Evolutionary conservation across 2,329 filamentous ascomycete genomes (phyloP), one percentile per base, ranked within the genome.

Genomic region (Microcyclosporella mali): DNA sequence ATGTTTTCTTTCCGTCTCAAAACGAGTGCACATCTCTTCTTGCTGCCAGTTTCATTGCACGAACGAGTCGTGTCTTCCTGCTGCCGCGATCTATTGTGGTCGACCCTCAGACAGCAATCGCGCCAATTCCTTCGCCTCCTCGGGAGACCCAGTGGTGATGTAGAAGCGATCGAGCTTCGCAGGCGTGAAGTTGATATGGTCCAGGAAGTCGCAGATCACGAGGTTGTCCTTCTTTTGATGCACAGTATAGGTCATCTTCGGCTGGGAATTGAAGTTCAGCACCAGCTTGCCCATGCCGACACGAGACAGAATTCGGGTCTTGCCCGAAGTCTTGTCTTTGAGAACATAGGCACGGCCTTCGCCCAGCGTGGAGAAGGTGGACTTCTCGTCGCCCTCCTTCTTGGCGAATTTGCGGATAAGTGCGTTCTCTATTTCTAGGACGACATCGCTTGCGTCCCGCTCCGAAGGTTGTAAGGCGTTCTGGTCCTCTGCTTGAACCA

Each of bases 301-400:
- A 37, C 87, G 79, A 49, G 89, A 67, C 15, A 94, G 67, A 34
- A 92, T 68, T 31, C 87, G 79, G 3, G 81, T 75, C 19, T 75
- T 72, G 15, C 77, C 78, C 0, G 80, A 85, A 12, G 74, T 72
- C 61, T 85, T 84, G 68, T 90, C 76, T 64, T 84, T 83, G 48
- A 94, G 70, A 11, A 94, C 61, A 30, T 84, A 81, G 40, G 89
- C 68, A 9, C 78, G 75, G 0, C 88, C 88, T 6, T 86, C 70
- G 33, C 86, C 87, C 61, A 83, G 78, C 1, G 75, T 79, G 21
- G 73, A 69, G 85, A 85, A 94, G 40, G 70, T 77, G 56, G 73
- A 71, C 56, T 74, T 71, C n/a, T 66, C 67, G 56, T 73, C 73
- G 42, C 70, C 68, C 11, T 73, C 73, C 11, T 70, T 65, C 18